Evolutionary conservation across 345 rosid genomes (phyloP).

Genomic region (Turritis glabra): DNA sequence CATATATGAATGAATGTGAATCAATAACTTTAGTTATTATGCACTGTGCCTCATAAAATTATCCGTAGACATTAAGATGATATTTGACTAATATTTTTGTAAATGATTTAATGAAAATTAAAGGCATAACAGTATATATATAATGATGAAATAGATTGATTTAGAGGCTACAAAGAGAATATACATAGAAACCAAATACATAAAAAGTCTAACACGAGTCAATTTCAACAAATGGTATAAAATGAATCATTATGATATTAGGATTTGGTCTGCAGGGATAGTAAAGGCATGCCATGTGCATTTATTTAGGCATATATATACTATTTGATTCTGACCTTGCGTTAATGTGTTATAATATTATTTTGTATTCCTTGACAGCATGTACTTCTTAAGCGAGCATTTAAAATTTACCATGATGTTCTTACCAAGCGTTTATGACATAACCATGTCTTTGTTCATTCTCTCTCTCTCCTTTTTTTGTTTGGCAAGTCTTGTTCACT

Average conservation of each 20-base stretch:
- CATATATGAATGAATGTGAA: constrained; percentile 4
- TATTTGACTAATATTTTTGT: neutral
- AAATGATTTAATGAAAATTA: neutral
- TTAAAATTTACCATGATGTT: neutral
- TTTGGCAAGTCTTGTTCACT: neutral
- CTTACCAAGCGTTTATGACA: constrained; percentile 9
- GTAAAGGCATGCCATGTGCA: constrained; percentile 33
- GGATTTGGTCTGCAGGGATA: constrained; percentile 35
- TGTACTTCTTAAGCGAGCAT: constrained; percentile 7
- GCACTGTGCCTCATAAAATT: neutral
- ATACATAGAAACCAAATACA: too few relatives aligned
- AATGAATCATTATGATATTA: constrained; percentile 26
- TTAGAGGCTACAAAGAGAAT: constrained; percentile 27
- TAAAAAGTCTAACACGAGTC: constrained; percentile 29
- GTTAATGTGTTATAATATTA: neutral
- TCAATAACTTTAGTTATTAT: neutral
- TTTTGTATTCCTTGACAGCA: neutral
- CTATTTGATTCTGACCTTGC: neutral
- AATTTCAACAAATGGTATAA: constrained; percentile 23
- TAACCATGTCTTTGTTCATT: constrained; percentile 4
- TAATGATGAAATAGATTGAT: neutral
- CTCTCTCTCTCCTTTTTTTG: neutral
- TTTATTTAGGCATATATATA: neutral
- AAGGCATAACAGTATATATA: neutral
- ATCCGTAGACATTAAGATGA: neutral